Percentiles rank a stretch among this genome's conserved stretches.
Evolutionary conservation across 106 monocot genomes (phyloP).

Genomic region (Allium sativum): DNA sequence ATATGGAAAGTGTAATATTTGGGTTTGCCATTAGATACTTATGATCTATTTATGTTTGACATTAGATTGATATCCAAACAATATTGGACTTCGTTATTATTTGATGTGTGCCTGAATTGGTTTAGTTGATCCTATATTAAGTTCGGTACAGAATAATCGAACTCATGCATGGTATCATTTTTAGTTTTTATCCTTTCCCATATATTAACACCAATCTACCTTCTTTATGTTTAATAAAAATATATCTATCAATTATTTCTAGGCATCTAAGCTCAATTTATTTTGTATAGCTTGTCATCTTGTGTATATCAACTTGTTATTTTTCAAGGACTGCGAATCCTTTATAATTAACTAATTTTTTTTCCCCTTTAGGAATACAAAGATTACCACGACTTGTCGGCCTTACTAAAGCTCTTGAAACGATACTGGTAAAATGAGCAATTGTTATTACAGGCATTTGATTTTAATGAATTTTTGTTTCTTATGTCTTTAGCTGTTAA

Average conservation of each 20-base stretch:
- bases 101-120: background rate
- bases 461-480: background rate
- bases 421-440: constrained; percentile 53
- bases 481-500: background rate
- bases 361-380: constrained; percentile 59
- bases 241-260: no score
- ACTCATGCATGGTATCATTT: background rate
- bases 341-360: no score
- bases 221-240: background rate
- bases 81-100: no score
- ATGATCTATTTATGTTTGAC: no score
- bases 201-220: background rate
- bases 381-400: constrained; percentile 86
- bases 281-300: background rate
- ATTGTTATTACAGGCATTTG: background rate
- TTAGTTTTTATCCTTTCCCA: background rate
- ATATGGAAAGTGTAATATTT: no score
- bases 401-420: constrained; percentile 85
- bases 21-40: no score
- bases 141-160: background rate
- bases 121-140: background rate
- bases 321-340: background rate
- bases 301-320: constrained; percentile 3
- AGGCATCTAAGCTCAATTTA: no score
- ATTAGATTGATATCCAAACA: no score